These are phyloP conservation scores for Plasmodium vinckei DNA, from an alignment of 169 alveolate genomes.

Conservation along the genomic window DNA sequence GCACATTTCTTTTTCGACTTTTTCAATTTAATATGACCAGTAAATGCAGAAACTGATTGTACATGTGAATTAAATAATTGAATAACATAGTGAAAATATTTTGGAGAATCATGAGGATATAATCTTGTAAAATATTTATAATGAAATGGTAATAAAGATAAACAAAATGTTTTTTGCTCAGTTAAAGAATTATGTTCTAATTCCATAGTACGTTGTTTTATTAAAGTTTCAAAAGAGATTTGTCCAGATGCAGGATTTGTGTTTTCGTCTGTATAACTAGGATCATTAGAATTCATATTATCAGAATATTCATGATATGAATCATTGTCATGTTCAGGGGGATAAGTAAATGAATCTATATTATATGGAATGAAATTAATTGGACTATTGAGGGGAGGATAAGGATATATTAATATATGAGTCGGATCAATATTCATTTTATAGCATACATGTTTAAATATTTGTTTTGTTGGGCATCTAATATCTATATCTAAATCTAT, in stretches of 20 bases:
- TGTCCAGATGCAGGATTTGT: conserved; percentile 13
- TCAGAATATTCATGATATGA: conserved; percentile 9
- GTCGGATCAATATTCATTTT: conserved; percentile 85
- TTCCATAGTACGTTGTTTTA: conserved; percentile 57
- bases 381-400: conserved; percentile 77
- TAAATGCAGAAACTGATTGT: conserved; percentile 68
- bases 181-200: conserved; percentile 57
- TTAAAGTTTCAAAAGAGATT: conserved; percentile 51
- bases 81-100: conserved; percentile 58
- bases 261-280: conserved; percentile 2
- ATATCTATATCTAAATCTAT: conserved; percentile 80
- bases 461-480: conserved; percentile 84
- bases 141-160: conserved; percentile 73
- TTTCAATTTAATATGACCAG: conserved; percentile 65
- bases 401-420: conserved; percentile 80
- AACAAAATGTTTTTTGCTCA: conserved; percentile 67
- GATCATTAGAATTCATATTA: too few relatives aligned
- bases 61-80: conserved; percentile 74
- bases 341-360: conserved; percentile 70
- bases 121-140: conserved; percentile 62
- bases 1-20: background rate
- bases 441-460: conserved; percentile 83
- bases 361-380: conserved; percentile 66
- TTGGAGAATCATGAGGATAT: conserved; percentile 42
- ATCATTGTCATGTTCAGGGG: conserved; percentile 17